phyloP scores from a whole-genome alignment of 805 yeast genomes.

The Priceomyces melissophilus region DNA sequence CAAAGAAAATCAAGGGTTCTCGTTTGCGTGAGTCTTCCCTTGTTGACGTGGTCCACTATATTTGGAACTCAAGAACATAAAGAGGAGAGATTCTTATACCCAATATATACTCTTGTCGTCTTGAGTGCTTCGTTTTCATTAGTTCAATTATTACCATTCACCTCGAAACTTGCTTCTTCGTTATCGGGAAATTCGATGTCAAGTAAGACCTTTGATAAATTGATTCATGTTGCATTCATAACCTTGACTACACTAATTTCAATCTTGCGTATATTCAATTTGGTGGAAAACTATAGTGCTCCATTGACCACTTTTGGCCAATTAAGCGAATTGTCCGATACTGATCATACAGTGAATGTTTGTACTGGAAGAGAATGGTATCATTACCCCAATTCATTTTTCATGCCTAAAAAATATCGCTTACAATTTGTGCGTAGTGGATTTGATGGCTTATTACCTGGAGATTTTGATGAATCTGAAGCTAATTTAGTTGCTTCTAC shows the following conservation, averaged over 20 bases:
- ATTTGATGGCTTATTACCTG: conserved; percentile 85
- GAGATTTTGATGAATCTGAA: conserved; percentile 62
- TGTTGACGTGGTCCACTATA: conserved; percentile 62
- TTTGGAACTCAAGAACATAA: conserved; percentile 82
- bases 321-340: conserved; percentile 17
- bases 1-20: conserved; percentile 7
- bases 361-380: conserved; percentile 97
- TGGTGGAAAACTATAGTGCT: conserved; percentile 66
- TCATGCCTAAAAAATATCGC: conserved; percentile 62
- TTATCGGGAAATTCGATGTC: conserved; percentile 12
- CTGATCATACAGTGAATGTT: conserved; percentile 39
- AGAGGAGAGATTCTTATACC: conserved; percentile 89
- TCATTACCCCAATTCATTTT: conserved; percentile 84
- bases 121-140: conserved; percentile 57
- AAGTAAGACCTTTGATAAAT: conserved; percentile 5
- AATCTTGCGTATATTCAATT: conserved; percentile 52
- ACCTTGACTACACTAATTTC: conserved; percentile 33
- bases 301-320: conserved; percentile 61
- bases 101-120: conserved; percentile 69
- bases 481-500: conserved; percentile 26
- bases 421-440: conserved; percentile 70
- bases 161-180: conserved; percentile 9
- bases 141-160: conserved; percentile 10
- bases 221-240: conserved; percentile 14
- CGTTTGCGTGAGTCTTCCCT: conserved; percentile 37